These are phyloP conservation scores for Aristolochia contorta DNA, from an alignment of 164 flowering plant species.

Conservation along the genomic window DNA sequence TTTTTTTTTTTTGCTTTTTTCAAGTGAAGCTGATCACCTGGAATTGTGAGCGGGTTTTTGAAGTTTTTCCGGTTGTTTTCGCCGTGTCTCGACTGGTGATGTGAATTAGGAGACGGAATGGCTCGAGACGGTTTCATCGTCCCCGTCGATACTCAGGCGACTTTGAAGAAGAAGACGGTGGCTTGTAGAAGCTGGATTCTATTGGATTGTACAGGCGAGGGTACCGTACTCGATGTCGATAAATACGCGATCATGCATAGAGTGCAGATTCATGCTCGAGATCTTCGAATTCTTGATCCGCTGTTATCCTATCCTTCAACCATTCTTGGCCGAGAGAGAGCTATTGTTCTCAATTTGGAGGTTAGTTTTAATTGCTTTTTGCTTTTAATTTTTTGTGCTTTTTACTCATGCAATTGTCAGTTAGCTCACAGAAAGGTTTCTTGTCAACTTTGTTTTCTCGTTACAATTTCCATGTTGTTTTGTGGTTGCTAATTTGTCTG, in stretches of 20 bases:
- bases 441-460: neutral
- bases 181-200: conserved; percentile 69
- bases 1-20: no score
- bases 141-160: conserved; percentile 31
- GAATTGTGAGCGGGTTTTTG: neutral
- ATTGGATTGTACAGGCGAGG: conserved; percentile 48
- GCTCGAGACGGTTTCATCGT: conserved; percentile 41
- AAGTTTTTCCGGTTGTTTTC: neutral
- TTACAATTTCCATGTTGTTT: neutral
- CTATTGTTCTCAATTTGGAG: conserved; percentile 89
- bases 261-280: conserved; percentile 86
- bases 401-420: neutral
- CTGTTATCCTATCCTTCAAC: conserved; percentile 85
- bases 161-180: conserved; percentile 51
- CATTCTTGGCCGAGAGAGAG: conserved; percentile 84
- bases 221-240: conserved; percentile 61
- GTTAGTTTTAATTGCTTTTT: conserved; percentile 16
- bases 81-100: neutral
- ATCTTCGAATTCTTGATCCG: conserved; percentile 88
- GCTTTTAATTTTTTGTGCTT: neutral
- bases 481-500: neutral
- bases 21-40: no score
- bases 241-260: conserved; percentile 86
- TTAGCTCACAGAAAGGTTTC: neutral
- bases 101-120: conserved; percentile 21